Evolutionary conservation across 306 rosid species (phyloP), one percentile per base, ranked within the genome.

Genomic region (Quercus parvula): DNA sequence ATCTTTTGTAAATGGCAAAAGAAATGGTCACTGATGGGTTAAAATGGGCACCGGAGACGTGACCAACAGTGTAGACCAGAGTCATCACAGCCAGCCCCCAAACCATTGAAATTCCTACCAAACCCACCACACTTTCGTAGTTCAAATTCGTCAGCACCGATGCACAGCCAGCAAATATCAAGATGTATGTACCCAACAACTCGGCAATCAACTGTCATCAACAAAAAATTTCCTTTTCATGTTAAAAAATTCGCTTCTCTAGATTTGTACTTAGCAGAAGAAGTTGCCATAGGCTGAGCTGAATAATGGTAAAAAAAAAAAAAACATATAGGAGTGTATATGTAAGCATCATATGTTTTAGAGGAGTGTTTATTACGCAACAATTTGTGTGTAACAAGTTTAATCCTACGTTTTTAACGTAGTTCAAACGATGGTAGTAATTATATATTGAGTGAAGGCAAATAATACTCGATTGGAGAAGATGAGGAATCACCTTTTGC

Each of bases 101-200:
- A 44, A 35, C 76, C 17, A 90, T 86, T 11, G 93, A 19, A 9
- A 91, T 75, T 71, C 99, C 99, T 0, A 94, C 94, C 72, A 75
- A 75, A 20, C 92, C 87, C n/a, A 91, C 84, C 9, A 80, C 77
- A 46, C 84, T 66, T 2, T 82, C 59, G 0, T 85, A 11, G 74
- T 55, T 20, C 64, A 77, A 51, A 81, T 95, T 87, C 85, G 90
- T 97, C 22, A 85, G 85, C 74, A 90, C 86, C 3, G 99, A 61
- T 0, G 82, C 98, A 79, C 98, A 89, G 0, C 99, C 98, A 0
- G 93, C 92, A 77, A 95, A 95, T 74, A 93, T 79, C 90, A 95
- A 25, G 81, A 95, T 89, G 82, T 86, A 93, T 0, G 98, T 95
- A 0, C 96, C 98, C 71, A 93, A 74, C 25, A 82, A 56, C 85